Evolutionary conservation across 2,329 filamentous ascomycete genomes (phyloP).

Genomic region (Fusarium bactridioides): DNA sequence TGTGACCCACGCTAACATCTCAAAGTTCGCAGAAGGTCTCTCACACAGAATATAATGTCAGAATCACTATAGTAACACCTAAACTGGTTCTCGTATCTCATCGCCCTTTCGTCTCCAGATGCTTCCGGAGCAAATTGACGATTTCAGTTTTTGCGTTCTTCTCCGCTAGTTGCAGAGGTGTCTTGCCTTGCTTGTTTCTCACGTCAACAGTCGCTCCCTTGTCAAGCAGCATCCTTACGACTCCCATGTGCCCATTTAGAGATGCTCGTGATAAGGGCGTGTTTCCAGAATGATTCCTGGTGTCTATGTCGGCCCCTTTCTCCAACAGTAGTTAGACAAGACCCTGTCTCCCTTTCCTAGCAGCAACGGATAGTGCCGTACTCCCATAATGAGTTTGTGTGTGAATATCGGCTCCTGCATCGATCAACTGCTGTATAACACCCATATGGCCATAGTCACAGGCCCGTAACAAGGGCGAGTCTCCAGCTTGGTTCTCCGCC

Average conservation of each 20-base stretch:
- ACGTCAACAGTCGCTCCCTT: not conserved
- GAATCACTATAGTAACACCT: no score
- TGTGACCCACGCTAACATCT: no score
- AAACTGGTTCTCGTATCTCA: not conserved
- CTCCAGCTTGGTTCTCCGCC: not conserved
- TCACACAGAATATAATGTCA: no score
- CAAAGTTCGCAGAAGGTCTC: not conserved
- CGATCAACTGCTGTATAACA: not conserved
- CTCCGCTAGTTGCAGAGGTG: not conserved
- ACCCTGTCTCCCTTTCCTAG: not conserved
- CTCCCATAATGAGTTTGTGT: not conserved
- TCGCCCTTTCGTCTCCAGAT: no score
- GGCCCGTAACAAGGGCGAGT: not conserved
- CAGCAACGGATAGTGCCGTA: not conserved
- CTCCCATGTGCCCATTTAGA: not conserved
- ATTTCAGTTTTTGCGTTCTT: not conserved
- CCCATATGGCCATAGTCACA: not conserved
- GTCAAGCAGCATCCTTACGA: not conserved
- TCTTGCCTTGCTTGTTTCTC: not conserved
- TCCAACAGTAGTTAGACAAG: not conserved
- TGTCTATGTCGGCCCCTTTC: not conserved
- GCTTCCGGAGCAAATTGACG: not conserved
- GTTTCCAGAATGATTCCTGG: not conserved
- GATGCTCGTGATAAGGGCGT: not conserved
- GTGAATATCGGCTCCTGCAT: not conserved